Percentiles rank a stretch among this genome's conserved stretches.
Evolutionary conservation across 495 filamentous ascomycete species (phyloP).

Genomic region (Acidomyces sp.): DNA sequence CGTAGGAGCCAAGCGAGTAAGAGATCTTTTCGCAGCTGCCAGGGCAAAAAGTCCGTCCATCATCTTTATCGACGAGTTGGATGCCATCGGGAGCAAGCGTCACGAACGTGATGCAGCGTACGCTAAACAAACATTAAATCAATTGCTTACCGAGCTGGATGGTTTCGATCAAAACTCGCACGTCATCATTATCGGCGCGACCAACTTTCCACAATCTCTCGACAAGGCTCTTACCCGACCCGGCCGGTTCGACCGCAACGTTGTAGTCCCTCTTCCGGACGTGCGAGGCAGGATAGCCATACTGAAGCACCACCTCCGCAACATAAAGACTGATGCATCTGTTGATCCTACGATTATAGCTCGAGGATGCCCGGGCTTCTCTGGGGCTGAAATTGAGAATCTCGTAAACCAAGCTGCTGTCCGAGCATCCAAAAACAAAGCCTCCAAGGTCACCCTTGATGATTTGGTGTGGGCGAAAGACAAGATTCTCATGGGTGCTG

Average conservation of each 20-base stretch:
- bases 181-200: slow-evolving; percentile 89
- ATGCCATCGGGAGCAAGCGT: slow-evolving; percentile 88
- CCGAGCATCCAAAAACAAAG: slow-evolving; percentile 70
- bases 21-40: slow-evolving; percentile 82
- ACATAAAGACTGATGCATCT: slow-evolving; percentile 61
- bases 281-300: slow-evolving; percentile 91
- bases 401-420: slow-evolving; percentile 93
- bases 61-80: slow-evolving; percentile 95
- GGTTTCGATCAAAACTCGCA: slow-evolving; percentile 88
- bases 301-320: slow-evolving; percentile 79
- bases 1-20: slow-evolving; percentile 93
- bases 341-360: slow-evolving; percentile 75
- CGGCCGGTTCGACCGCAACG: slow-evolving; percentile 87
- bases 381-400: slow-evolving; percentile 90
- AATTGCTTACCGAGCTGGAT: slow-evolving; percentile 94
- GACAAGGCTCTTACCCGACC: slow-evolving; percentile 92
- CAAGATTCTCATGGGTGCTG: slow-evolving; percentile 94
- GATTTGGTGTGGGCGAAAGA: slow-evolving; percentile 98
- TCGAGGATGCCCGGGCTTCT: slow-evolving; percentile 77
- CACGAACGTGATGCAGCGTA: slow-evolving; percentile 93
- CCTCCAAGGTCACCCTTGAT: slow-evolving; percentile 52
- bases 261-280: slow-evolving; percentile 78
- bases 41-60: slow-evolving; percentile 86
- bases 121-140: slow-evolving; percentile 92
- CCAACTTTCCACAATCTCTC: slow-evolving; percentile 85